Conservation (phyloP, 1,139 yeast species). For the Keqinozyma sinolaborantium region DNA sequence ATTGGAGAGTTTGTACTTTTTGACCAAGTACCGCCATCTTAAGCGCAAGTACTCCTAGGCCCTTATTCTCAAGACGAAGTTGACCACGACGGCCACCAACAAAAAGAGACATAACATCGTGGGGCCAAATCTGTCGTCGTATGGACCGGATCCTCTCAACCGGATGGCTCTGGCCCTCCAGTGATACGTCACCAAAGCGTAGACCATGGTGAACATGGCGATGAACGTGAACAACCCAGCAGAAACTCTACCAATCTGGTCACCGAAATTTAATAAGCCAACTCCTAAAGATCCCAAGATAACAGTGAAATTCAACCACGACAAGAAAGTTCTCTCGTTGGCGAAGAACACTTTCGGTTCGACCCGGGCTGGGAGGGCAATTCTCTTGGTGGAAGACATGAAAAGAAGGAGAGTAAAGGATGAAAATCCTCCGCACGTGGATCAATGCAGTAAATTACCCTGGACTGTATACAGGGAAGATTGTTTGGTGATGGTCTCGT, state of each 20-base stretch:
- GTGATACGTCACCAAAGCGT: constrained; percentile 92
- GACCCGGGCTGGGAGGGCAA: constrained; percentile 95
- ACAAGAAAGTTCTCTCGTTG: constrained; percentile 94
- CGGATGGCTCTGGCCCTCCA: constrained; percentile 99
- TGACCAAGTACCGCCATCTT: constrained; percentile 28
- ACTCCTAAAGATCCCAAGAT: constrained; percentile 95
- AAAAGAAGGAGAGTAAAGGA: not conserved
- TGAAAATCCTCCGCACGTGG: not conserved
- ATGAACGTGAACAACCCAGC: constrained; percentile 92
- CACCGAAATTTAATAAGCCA: constrained; percentile 95
- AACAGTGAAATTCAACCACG: constrained; percentile 98
- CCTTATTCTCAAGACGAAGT: constrained; percentile 81
- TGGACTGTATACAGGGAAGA: too few relatives aligned
- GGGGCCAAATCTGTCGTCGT: constrained; percentile 97
- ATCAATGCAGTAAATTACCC: too few relatives aligned
- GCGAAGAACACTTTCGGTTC: constrained; percentile 99
- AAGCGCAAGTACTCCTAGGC: constrained; percentile 35
- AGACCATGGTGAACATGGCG: constrained; percentile 97
- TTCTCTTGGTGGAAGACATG: constrained; percentile 56
- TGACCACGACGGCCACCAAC: constrained; percentile 86
- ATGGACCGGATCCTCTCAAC: constrained; percentile 95
- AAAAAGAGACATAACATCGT: constrained; percentile 96
- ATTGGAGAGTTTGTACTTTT: constrained; percentile 28
- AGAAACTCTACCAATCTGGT: constrained; percentile 83
- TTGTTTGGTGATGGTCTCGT: too few relatives aligned